Conservation (phyloP, 2,329 filamentous ascomycete species). For the Xylaria arbuscula region DNA sequence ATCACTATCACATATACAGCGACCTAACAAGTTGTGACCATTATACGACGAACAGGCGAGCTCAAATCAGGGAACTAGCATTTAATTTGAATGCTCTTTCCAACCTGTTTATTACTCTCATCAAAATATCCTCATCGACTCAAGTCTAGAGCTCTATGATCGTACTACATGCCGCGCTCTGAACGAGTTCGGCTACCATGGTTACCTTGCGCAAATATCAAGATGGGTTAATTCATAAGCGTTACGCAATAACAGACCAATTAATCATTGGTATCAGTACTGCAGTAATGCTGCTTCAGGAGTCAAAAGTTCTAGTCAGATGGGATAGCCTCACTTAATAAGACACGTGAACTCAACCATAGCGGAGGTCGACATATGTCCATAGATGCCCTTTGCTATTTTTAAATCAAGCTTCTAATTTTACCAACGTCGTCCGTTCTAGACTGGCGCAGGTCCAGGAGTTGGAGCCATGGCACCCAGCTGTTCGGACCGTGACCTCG, state of each 20-base stretch:
- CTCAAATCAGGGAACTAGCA: neutral
- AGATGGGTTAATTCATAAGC: neutral
- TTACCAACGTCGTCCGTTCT: slow-evolving; percentile 20
- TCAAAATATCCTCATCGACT: neutral
- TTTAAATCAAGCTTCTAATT: slow-evolving; percentile 29
- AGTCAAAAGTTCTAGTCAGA: neutral
- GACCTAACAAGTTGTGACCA: neutral
- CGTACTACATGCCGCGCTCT: neutral
- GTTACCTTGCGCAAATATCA: neutral
- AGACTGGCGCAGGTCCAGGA: slow-evolving; percentile 1
- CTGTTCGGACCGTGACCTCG: slow-evolving; percentile 10
- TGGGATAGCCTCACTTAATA: slow-evolving; percentile 3
- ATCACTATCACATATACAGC: neutral
- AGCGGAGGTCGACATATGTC: neutral
- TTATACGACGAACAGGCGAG: neutral
- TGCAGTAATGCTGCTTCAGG: neutral
- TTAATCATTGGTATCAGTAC: neutral
- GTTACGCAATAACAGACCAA: no score
- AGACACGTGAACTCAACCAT: neutral
- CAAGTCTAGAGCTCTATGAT: no score
- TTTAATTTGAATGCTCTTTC: neutral
- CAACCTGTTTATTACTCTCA: neutral
- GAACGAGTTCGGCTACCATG: neutral
- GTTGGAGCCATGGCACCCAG: neutral
- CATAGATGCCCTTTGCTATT: slow-evolving; percentile 15